These are phyloP conservation scores for Cytospora chrysosperma DNA, from an alignment of 2,329 filamentous ascomycete species.

Conservation along the genomic window DNA sequence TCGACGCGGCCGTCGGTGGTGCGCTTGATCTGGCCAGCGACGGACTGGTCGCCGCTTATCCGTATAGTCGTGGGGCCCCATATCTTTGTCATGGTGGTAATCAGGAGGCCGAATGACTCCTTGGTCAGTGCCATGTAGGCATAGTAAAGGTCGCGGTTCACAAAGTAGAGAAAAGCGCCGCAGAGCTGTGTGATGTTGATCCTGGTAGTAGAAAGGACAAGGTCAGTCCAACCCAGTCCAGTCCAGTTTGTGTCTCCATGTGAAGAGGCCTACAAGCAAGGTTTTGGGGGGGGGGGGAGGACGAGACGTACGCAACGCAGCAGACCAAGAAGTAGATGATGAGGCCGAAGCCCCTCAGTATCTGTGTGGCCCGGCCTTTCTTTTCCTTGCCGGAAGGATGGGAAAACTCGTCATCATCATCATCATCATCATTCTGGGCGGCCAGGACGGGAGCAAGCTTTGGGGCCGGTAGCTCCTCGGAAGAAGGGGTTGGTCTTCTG, in stretches of 20 bases:
- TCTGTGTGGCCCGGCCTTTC: conserved; percentile 49
- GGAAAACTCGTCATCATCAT: conserved; percentile 23
- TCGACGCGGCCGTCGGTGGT: conserved; percentile 71
- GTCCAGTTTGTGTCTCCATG: neutral
- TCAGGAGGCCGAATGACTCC: conserved; percentile 74
- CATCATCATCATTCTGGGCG: conserved; percentile 25
- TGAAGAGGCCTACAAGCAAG: no score
- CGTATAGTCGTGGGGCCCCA: conserved; percentile 83
- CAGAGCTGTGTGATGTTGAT: conserved; percentile 72
- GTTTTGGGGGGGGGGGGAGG: no score
- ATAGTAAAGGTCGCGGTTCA: conserved; percentile 77
- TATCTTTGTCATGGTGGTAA: conserved; percentile 78
- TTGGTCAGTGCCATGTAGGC: conserved; percentile 87
- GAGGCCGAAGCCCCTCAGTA: conserved; percentile 53
- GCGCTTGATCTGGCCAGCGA: conserved; percentile 70
- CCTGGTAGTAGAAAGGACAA: conserved; percentile 37
- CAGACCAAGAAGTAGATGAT: conserved; percentile 52
- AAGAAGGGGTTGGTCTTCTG: conserved; percentile 31
- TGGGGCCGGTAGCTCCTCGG: conserved; percentile 28
- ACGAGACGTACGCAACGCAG: conserved; percentile 47
- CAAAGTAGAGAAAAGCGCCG: conserved; percentile 71
- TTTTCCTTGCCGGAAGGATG: conserved; percentile 58
- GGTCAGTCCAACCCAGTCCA: conserved; percentile 13
- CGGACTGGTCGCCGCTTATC: conserved; percentile 79
- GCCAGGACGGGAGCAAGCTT: conserved; percentile 31